A percentile compares a stretch with the other conserved stretches of the same genome.
Conservation (phyloP, 768 basidiomycete species). For the Russula griseocarnosa region DNA sequence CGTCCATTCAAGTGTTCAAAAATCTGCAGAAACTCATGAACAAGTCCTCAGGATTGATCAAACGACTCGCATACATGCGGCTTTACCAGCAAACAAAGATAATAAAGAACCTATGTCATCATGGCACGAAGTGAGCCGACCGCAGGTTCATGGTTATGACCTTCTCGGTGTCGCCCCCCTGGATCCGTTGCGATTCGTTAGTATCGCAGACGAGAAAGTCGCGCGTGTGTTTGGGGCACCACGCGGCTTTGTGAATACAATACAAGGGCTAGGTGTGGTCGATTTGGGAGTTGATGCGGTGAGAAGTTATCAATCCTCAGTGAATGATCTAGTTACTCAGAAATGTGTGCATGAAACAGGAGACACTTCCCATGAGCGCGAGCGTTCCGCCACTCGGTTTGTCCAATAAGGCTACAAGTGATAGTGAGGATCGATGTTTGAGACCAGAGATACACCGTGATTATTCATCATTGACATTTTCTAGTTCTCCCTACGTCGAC, state of each 20-base stretch:
- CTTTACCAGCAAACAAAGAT: slow-evolving; percentile 35
- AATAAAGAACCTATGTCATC: slow-evolving; percentile 29
- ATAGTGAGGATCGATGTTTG: slow-evolving; percentile 44
- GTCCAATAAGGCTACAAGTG: slow-evolving; percentile 86
- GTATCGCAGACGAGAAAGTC: slow-evolving; percentile 95
- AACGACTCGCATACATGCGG: slow-evolving; percentile 84
- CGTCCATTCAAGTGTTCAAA: slow-evolving; percentile 7
- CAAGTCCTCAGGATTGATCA: slow-evolving; percentile 68
- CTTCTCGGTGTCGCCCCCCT: slow-evolving; percentile 77
- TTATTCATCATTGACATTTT: slow-evolving; percentile 8
- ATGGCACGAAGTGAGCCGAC: slow-evolving; percentile 89
- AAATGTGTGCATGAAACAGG: slow-evolving; percentile 36
- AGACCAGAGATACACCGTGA: background rate
- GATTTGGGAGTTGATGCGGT: slow-evolving; percentile 52
- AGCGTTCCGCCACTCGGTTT: slow-evolving; percentile 90
- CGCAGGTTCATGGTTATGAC: slow-evolving; percentile 97
- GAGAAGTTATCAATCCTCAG: slow-evolving; percentile 23
- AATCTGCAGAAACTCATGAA: slow-evolving; percentile 3
- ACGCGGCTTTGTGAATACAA: slow-evolving; percentile 62
- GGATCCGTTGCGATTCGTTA: slow-evolving; percentile 72
- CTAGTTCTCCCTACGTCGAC: slow-evolving; percentile 30
- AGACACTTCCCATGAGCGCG: slow-evolving; percentile 66
- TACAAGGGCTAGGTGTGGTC: slow-evolving; percentile 50
- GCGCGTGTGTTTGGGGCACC: slow-evolving; percentile 92
- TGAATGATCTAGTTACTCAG: slow-evolving; percentile 1